These are phyloP conservation scores for Platanthera zijinensis DNA, from an alignment of 106 monocot genomes.

Conservation along the genomic window DNA sequence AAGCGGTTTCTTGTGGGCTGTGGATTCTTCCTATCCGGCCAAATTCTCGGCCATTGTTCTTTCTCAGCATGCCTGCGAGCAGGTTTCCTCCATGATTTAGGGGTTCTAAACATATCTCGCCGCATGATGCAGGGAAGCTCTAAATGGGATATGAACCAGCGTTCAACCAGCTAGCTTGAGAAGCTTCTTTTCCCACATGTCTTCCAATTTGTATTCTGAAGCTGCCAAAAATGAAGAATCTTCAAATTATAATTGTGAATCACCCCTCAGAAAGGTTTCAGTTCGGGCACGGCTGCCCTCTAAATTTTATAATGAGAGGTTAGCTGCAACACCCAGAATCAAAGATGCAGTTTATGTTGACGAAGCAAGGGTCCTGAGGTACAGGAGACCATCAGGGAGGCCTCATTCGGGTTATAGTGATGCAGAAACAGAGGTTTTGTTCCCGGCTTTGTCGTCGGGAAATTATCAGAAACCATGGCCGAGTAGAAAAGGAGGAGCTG, in stretches of 20 bases:
- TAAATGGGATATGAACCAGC: neutral
- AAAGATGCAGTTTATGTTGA: neutral
- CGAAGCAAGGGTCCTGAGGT: slow-evolving; percentile 4
- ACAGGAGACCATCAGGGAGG: neutral
- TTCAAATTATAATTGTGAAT: neutral
- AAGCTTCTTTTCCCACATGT: neutral
- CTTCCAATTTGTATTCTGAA: neutral
- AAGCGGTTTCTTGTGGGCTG: neutral
- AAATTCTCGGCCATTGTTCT: neutral
- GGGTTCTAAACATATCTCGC: neutral
- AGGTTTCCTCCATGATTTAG: neutral
- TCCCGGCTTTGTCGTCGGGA: neutral
- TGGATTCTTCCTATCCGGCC: neutral
- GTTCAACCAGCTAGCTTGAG: neutral
- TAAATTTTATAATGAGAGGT: slow-evolving; percentile 1
- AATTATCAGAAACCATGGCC: slow-evolving; percentile 21
- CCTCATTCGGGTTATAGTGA: neutral
- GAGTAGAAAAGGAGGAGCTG: slow-evolving; percentile 13
- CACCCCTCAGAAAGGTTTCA: neutral
- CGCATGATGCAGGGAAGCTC: neutral
- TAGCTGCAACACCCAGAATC: slow-evolving; percentile 1
- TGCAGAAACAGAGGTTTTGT: neutral
- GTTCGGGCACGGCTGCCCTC: slow-evolving; percentile 1
- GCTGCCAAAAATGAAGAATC: neutral
- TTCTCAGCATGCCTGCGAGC: neutral